Base-by-base conservation (phyloP, 164 flowering plant genomes). In the Vitis rupestris region DNA sequence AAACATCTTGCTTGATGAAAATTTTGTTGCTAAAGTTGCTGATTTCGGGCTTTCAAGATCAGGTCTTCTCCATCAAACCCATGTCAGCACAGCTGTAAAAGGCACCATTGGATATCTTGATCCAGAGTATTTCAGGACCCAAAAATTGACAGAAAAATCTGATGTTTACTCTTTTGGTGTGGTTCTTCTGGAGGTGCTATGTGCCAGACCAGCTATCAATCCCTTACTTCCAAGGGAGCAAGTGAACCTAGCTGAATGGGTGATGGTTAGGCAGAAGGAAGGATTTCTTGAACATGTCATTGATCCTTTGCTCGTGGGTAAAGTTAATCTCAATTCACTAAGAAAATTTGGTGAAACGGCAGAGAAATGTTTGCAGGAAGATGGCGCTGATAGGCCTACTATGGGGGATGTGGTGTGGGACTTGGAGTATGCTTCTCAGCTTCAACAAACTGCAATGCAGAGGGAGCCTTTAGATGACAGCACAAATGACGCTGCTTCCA, bases 381-480 rank as follows among this genome's bases (percentile, higher is more conserved):
- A 12, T 61, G 81, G 82, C 6, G 71, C 4, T 10, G 82, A 79
- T 15, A 78, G 84, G 74, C 84, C 82, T 49, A 53, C 60, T 9
- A 79, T 82, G 76, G 66, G 65, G 17, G 80, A 79, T 52, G 82
- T 81, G n/a, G 15, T 68, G 48, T 78, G 82, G 84, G 68, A 78
- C n/a, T 64, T 81, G 44, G 44, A 37, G 44, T 37, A 37, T 37
- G 44, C 44, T 37, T 37, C 4, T 37, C 44, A 37, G 7, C 84
- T 81, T 72, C 82, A 81, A 63, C 65, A 31, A 16, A 66, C 71
- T 4, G 74, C 59, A 16, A 16, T 48, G 19, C 50, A 9, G 7
- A 55, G 71, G 58, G 68, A 61, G 44, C 63, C 58, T 1, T 27
- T 59, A 37, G 84, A 75, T 60, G 79, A 78, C 55, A 78, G 79